phyloP scores from a whole-genome alignment of 192 early-diverging fungal genomes.

The Podila verticillata region DNA sequence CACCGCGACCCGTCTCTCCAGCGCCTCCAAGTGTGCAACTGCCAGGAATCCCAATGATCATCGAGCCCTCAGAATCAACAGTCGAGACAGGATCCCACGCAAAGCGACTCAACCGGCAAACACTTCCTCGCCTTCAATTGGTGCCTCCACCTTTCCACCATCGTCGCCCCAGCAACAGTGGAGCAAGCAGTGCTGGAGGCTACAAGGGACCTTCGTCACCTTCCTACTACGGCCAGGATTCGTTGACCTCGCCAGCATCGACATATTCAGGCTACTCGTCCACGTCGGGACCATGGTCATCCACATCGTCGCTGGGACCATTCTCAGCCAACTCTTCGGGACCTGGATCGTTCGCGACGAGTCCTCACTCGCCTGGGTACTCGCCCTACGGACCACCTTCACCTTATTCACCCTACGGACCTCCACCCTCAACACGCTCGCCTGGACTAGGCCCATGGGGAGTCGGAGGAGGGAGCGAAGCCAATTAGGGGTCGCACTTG shows the following conservation, averaged over 20 bases:
- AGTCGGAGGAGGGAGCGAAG: not conserved
- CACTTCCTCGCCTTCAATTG: slow-evolving; percentile 23
- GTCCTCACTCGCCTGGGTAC: slow-evolving; percentile 21
- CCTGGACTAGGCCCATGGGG: slow-evolving; percentile 15
- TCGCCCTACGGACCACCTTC: slow-evolving; percentile 7
- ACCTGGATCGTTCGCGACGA: slow-evolving; percentile 56
- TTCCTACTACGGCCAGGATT: slow-evolving; percentile 67
- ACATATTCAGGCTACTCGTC: slow-evolving; percentile 31
- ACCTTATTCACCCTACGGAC: slow-evolving; percentile 1
- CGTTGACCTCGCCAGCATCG: slow-evolving; percentile 57
- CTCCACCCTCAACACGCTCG: not conserved
- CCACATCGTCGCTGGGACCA: slow-evolving; percentile 21
- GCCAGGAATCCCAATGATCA: slow-evolving; percentile 30
- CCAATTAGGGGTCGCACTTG: not conserved
- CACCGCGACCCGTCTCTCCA: slow-evolving; percentile 6
- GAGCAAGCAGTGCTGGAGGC: not conserved
- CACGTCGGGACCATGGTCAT: slow-evolving; percentile 35
- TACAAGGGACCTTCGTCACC: slow-evolving; percentile 8
- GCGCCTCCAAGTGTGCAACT: not conserved
- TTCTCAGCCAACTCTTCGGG: slow-evolving; percentile 53
- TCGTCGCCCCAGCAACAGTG: slow-evolving; percentile 5
- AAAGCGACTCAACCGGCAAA: slow-evolving; percentile 30
- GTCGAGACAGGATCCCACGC: slow-evolving; percentile 19
- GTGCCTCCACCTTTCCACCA: slow-evolving; percentile 35
- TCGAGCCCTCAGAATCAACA: slow-evolving; percentile 18